These are phyloP conservation scores for Tylopilus felleus DNA, from an alignment of 768 basidiomycete genomes.

Conservation along the genomic window DNA sequence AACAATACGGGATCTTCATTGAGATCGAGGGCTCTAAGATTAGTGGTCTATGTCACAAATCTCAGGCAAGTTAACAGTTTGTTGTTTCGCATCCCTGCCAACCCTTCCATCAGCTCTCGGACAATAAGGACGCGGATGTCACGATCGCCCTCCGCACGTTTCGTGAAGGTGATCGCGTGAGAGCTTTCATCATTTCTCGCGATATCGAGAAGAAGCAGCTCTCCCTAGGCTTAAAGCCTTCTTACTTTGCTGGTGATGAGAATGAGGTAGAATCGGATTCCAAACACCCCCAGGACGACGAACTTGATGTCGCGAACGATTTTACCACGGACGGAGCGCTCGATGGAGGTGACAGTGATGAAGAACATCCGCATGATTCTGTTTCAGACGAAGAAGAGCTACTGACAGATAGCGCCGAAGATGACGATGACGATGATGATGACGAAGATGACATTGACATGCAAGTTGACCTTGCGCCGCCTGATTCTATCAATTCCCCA, in stretches of 20 bases:
- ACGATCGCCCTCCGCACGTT: constrained; percentile 75
- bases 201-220: constrained; percentile 79
- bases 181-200: constrained; percentile 68
- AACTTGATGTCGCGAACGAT: constrained; percentile 32
- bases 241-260: constrained; percentile 72
- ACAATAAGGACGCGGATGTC: constrained; percentile 80
- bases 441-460: constrained; percentile 20
- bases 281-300: constrained; percentile 23
- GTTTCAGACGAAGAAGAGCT: constrained; percentile 22
- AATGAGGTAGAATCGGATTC: constrained; percentile 34
- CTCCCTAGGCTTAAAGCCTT: constrained; percentile 81
- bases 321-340: constrained; percentile 21
- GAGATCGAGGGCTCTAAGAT: constrained; percentile 82
- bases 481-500: neutral
- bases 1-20: constrained; percentile 91
- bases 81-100: neutral
- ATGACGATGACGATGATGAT: constrained; percentile 14
- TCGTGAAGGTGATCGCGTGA: constrained; percentile 83
- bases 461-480: constrained; percentile 11
- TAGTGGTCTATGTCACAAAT: constrained; percentile 91
- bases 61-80: constrained; percentile 55
- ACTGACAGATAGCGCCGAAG: constrained; percentile 10
- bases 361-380: constrained; percentile 2
- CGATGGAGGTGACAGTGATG: constrained; percentile 19
- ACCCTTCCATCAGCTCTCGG: constrained; percentile 62